phyloP scores from a whole-genome alignment of 495 filamentous ascomycete species.

The Annulohypoxylon moriforme region DNA sequence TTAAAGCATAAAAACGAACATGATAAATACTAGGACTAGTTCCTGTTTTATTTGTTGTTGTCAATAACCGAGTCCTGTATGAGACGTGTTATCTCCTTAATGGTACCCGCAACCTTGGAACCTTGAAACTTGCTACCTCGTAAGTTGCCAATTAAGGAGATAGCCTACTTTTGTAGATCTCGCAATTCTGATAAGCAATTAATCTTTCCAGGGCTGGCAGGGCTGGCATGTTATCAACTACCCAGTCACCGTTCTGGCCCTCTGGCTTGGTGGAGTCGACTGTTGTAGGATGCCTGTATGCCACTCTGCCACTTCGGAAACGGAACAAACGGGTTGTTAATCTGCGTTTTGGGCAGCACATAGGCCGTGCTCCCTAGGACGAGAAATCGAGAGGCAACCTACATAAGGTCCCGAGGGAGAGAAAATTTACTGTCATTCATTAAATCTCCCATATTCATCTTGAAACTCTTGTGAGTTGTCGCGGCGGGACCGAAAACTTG shows the following conservation, averaged over 20 bases:
- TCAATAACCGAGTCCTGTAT: background rate
- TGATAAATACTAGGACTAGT: too few species aligned
- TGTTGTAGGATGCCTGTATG: background rate
- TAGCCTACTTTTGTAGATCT: background rate
- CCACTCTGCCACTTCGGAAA: too few species aligned
- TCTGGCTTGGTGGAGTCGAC: background rate
- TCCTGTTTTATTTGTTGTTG: background rate
- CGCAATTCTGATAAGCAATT: slow-evolving; percentile 5
- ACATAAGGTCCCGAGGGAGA: background rate
- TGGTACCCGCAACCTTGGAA: slow-evolving; percentile 1
- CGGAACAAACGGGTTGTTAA: slow-evolving; percentile 4
- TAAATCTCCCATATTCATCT: background rate
- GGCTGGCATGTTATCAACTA: background rate
- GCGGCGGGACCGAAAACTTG: slow-evolving; percentile 17
- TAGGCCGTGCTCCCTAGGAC: slow-evolving; percentile 28
- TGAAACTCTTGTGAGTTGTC: slow-evolving; percentile 2
- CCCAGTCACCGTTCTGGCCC: background rate
- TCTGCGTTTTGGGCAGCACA: slow-evolving; percentile 34
- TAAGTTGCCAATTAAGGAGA: slow-evolving; percentile 1
- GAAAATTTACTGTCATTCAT: slow-evolving; percentile 5
- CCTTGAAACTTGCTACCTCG: slow-evolving; percentile 1
- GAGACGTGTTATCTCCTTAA: slow-evolving; percentile 5
- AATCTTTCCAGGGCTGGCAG: background rate
- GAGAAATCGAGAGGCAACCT: slow-evolving; percentile 3
- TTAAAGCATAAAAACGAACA: too few species aligned